These are phyloP conservation scores for Colletotrichum theobromicola DNA, from an alignment of 2,329 filamentous ascomycete species.

Conservation along the genomic window DNA sequence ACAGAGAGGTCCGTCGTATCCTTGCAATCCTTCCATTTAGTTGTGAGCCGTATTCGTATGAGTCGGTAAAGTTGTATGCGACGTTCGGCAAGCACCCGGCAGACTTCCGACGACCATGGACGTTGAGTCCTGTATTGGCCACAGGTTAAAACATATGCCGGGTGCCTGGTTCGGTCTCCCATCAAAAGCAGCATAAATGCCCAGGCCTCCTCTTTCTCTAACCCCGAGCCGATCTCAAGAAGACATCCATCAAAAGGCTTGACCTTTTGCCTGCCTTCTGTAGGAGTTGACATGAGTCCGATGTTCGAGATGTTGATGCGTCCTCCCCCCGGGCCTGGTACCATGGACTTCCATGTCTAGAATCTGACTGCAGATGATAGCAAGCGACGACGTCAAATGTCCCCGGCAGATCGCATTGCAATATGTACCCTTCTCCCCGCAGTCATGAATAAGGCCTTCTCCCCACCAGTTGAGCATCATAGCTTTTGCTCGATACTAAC, in stretches of 20 bases:
- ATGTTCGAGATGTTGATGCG: background rate
- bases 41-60: too few relatives aligned
- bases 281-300: background rate
- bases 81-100: background rate
- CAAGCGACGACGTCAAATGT: background rate
- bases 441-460: too few relatives aligned
- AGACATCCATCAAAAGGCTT: background rate
- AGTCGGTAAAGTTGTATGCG: too few relatives aligned
- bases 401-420: background rate
- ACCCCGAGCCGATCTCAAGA: background rate
- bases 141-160: background rate
- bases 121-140: background rate
- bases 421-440: background rate
- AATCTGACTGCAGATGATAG: background rate
- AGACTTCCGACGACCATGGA: background rate
- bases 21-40: background rate
- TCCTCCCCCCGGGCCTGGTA: background rate
- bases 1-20: background rate
- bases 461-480: too few relatives aligned
- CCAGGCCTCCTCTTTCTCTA: background rate
- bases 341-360: background rate
- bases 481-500: too few relatives aligned
- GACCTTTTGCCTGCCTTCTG: background rate
- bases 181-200: background rate
- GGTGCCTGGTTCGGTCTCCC: background rate